Percentiles rank a stretch among this genome's conserved stretches.
These are phyloP conservation scores for Cryphonectria parasitica DNA, from an alignment of 2,329 filamentous ascomycete species.

Conservation along the genomic window DNA sequence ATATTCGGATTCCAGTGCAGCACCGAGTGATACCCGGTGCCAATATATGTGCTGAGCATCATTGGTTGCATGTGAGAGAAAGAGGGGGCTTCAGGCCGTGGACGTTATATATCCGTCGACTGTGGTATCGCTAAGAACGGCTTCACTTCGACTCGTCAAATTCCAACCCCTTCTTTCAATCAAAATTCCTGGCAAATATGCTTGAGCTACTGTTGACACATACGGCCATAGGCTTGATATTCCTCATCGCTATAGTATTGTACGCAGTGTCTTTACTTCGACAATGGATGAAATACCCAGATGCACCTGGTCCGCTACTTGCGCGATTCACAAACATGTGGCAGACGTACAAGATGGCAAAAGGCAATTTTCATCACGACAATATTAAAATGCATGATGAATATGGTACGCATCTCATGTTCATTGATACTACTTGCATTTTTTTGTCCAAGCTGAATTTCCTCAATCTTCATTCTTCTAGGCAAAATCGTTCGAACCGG, in stretches of 20 bases:
- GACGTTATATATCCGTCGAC: not conserved
- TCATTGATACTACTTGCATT: not conserved
- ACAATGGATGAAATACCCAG: conserved; percentile 6
- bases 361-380: conserved; percentile 14
- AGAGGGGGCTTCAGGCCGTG: not conserved
- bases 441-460: not conserved
- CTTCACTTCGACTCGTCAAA: not conserved
- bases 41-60: not conserved
- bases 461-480: not conserved
- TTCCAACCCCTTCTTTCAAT: not conserved
- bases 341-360: conserved; percentile 3
- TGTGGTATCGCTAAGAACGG: not conserved
- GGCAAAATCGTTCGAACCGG: conserved; percentile 25
- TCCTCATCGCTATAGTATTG: not conserved
- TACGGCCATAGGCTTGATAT: not conserved
- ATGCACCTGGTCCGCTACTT: conserved; percentile 18
- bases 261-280: not conserved
- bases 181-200: not conserved
- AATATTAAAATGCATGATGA: conserved; percentile 19
- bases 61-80: not conserved
- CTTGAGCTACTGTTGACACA: not conserved
- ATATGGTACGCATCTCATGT: not conserved
- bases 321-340: conserved; percentile 18
- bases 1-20: not conserved
- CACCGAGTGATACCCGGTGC: not conserved